phyloP scores from a whole-genome alignment of 139 green algal species.

The Nannochloris sp. region DNA sequence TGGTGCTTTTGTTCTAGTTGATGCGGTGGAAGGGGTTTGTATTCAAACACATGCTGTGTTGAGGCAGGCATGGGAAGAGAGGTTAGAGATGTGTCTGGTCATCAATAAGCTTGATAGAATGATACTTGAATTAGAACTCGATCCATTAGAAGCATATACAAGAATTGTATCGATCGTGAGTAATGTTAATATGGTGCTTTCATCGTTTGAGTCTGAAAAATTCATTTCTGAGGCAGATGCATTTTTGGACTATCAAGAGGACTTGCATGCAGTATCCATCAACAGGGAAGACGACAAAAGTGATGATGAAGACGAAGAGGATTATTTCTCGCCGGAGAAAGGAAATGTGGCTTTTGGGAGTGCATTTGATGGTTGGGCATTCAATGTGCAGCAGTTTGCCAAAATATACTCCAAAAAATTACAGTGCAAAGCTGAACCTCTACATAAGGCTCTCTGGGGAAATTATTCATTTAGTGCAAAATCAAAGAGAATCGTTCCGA shows the following conservation, averaged over 20 bases:
- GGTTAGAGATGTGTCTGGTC: slow-evolving; percentile 73
- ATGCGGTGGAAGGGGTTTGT: slow-evolving; percentile 95
- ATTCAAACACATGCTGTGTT: slow-evolving; percentile 98
- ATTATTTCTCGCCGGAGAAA: slow-evolving; percentile 57
- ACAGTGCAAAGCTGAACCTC: slow-evolving; percentile 46
- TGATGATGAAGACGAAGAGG: slow-evolving; percentile 57
- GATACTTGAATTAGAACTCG: slow-evolving; percentile 75
- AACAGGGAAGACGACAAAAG: slow-evolving; percentile 2
- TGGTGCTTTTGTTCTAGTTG: slow-evolving; percentile 91
- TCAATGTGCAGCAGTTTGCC: slow-evolving; percentile 77
- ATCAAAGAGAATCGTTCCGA: slow-evolving; percentile 71
- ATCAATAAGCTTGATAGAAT: slow-evolving; percentile 99
- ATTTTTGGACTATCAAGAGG: slow-evolving; percentile 47
- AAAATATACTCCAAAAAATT: slow-evolving; percentile 81
- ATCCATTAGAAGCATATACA: slow-evolving; percentile 67
- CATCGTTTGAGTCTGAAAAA: slow-evolving; percentile 71
- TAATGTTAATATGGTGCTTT: slow-evolving; percentile 93
- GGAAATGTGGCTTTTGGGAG: slow-evolving; percentile 93
- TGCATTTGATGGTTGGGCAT: slow-evolving; percentile 92
- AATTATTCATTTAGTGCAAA: slow-evolving; percentile 79
- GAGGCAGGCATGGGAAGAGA: slow-evolving; percentile 45
- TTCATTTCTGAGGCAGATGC: slow-evolving; percentile 85
- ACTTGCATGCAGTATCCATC: background rate
- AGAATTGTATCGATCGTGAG: slow-evolving; percentile 70
- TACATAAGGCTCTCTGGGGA: slow-evolving; percentile 75